Base-by-base conservation (phyloP, 2,329 filamentous ascomycete species). In the Plenodomus tracheiphilus region DNA sequence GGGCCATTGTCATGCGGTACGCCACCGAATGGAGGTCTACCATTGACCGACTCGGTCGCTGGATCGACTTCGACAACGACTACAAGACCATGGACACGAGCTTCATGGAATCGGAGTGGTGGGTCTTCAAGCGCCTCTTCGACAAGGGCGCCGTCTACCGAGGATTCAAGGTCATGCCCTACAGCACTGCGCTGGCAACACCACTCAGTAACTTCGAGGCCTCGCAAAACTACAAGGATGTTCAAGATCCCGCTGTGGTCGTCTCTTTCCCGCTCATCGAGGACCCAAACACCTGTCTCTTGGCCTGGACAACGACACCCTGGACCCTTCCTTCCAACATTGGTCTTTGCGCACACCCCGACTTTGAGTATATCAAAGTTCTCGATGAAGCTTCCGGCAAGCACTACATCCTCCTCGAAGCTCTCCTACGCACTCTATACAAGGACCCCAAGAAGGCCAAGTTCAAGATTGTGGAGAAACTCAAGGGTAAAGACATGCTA, bases 11-110 rank as follows among this genome's bases (percentile, higher is more conserved):
- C 61, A 96, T 97, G 90, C 84, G 89, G 65, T 97, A 88, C 70
- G 85, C 91, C 10, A 74, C 80, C 15, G 93, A 97, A 72, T 97
- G 93, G 93, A 84, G 91, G 64, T 77, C 85, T 55, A 96, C 91
- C 20, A 88, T 97, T 63, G 91, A 96, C 68, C 81, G 93, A 53
- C 76, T 97, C 35, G 93, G 93, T 47, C 87, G 93, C 49, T 97
- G 93, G 93, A 94, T 97, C 64, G 93, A 97, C 74, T 97, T 97
- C 63, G 93, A 97, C 74, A 94, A 96, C 64, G 91, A 97, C 72
- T 97, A 96, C 79, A 96, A 96, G 84, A 96, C 91, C 30, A 96
- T 97, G 91, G 88, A 97, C 71, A 81, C 87, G n/a, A 86, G 79
- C 17, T 97, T 95, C 76, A 97, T 97, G 93, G 93, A 97, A 77